Conservation (phyloP, 2,329 filamentous ascomycete species). For the Endoconidiophora polonica region DNA sequence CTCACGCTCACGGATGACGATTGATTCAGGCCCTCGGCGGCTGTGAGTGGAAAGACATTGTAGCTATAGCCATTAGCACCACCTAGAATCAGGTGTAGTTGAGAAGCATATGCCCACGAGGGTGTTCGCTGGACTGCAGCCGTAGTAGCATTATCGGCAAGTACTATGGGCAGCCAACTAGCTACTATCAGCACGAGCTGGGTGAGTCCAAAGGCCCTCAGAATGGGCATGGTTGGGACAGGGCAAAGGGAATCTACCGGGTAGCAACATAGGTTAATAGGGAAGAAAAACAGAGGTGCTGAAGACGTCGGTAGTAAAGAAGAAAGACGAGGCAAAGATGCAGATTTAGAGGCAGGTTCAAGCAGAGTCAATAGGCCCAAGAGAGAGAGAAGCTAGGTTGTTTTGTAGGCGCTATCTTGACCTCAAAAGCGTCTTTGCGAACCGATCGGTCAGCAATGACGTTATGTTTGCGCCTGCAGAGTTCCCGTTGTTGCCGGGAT, state of each 20-base stretch:
- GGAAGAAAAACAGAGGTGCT: no score
- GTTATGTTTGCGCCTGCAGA: not conserved
- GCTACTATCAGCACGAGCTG: not conserved
- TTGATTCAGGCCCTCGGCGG: conserved; percentile 26
- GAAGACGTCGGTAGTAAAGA: no score
- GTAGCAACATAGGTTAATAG: no score
- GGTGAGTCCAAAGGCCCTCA: no score
- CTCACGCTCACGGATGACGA: conserved; percentile 14
- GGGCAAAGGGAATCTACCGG: no score
- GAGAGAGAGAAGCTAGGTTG: no score
- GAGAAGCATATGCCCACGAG: not conserved
- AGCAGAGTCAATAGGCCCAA: no score
- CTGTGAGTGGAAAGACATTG: conserved; percentile 29
- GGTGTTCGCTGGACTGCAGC: not conserved
- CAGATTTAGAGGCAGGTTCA: no score
- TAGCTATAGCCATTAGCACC: conserved; percentile 16
- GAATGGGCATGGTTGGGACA: no score
- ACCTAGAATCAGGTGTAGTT: not conserved
- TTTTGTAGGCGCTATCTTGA: no score
- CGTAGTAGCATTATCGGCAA: not conserved
- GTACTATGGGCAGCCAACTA: not conserved
- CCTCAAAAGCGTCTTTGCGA: no score
- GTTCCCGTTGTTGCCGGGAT: not conserved
- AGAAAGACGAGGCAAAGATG: no score
- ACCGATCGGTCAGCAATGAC: conserved; percentile 4